phyloP scores from a whole-genome alignment of 257 asterid genomes.

The Penstemon eatonii region DNA sequence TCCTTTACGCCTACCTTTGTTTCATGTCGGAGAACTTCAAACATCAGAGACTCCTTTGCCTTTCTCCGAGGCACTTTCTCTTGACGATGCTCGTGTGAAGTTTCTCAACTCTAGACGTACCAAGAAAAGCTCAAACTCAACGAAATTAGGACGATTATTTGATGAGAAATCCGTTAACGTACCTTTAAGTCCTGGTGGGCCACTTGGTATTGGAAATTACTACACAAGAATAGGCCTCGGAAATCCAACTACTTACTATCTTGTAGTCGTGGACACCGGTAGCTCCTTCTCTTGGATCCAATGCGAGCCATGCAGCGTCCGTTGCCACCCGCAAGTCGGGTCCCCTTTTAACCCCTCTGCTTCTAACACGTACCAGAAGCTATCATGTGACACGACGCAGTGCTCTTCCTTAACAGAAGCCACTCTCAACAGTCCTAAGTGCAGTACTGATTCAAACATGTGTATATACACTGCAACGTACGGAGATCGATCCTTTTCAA shows the following conservation, averaged over 20 bases:
- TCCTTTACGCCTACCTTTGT: conserved; percentile 43
- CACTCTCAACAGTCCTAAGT: conserved; percentile 46
- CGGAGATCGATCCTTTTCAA: conserved; percentile 47
- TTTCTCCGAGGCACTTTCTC: conserved; percentile 32
- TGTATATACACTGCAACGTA: conserved; percentile 49
- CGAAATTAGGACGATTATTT: conserved; percentile 17
- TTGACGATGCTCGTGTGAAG: conserved; percentile 41
- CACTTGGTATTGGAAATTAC: conserved; percentile 48
- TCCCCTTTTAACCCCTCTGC: conserved; percentile 40
- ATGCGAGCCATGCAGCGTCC: conserved; percentile 47
- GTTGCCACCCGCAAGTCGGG: conserved; percentile 52
- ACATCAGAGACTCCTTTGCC: conserved; percentile 15
- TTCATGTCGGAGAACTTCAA: conserved; percentile 28
- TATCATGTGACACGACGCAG: conserved; percentile 38
- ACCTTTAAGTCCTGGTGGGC: conserved; percentile 45
- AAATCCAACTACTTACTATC: conserved; percentile 49
- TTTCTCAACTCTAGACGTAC: conserved; percentile 38
- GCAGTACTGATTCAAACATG: conserved; percentile 33
- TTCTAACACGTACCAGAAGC: conserved; percentile 39
- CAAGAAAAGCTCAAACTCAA: conserved; percentile 33
- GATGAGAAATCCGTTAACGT: conserved; percentile 28
- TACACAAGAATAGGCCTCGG: conserved; percentile 56
- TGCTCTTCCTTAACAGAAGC: conserved; percentile 45
- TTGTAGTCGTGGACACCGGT: conserved; percentile 56
- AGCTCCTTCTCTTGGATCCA: conserved; percentile 63